These are phyloP conservation scores for Sanghuangporus sanghuang DNA, from an alignment of 1,284 basidiomycete species.

Conservation along the genomic window DNA sequence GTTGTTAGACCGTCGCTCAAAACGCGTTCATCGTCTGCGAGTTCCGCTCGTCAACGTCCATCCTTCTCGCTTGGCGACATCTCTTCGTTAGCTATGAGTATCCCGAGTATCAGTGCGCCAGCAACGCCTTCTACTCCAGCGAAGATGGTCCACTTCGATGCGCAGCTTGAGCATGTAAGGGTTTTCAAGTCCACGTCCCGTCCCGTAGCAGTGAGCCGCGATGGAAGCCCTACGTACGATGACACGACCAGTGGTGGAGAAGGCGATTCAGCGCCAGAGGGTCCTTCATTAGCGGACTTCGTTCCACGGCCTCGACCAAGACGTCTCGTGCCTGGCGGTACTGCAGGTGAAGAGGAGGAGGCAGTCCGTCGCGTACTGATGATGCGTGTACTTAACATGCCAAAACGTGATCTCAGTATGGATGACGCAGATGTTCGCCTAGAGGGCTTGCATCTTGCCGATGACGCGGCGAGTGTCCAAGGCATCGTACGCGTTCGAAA, in stretches of 20 bases:
- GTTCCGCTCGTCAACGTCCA: conserved; percentile 30
- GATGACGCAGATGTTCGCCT: conserved; percentile 42
- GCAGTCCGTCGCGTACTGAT: conserved; percentile 31
- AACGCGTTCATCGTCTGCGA: conserved; percentile 41
- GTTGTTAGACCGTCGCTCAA: conserved; percentile 91
- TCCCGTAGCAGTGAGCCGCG: conserved; percentile 87
- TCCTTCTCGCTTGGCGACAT: conserved; percentile 7
- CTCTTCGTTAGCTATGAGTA: not conserved
- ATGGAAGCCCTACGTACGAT: conserved; percentile 78
- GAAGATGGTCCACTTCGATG: conserved; percentile 92
- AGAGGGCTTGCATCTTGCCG: conserved; percentile 52
- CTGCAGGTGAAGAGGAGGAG: conserved; percentile 21
- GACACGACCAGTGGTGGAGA: conserved; percentile 56
- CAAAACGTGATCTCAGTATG: conserved; percentile 25
- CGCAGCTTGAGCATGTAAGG: conserved; percentile 88
- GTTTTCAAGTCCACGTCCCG: conserved; percentile 92
- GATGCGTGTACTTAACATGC: conserved; percentile 55
- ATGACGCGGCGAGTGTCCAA: conserved; percentile 52
- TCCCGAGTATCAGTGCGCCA: conserved; percentile 8
- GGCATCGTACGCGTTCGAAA: conserved; percentile 83
- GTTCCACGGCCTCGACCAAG: not conserved
- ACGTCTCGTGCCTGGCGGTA: conserved; percentile 1
- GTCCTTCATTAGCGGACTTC: conserved; percentile 41
- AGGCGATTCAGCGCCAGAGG: conserved; percentile 64
- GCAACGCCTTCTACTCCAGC: conserved; percentile 26